These are phyloP conservation scores for Oidium heveae DNA, from an alignment of 2,329 filamentous ascomycete species.

Conservation along the genomic window DNA sequence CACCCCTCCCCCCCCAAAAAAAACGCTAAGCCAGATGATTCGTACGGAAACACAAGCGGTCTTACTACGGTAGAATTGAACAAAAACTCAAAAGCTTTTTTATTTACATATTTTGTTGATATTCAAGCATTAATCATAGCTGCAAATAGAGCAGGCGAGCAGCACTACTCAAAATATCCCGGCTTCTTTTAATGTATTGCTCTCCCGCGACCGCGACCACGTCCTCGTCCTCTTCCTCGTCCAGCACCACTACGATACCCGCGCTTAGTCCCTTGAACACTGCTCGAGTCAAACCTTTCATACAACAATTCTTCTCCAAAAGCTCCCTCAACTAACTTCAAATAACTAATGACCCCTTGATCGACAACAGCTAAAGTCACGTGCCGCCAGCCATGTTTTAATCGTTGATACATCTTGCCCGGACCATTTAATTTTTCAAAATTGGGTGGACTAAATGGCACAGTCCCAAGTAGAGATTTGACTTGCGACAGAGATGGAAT, in stretches of 20 bases:
- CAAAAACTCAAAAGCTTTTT: no score
- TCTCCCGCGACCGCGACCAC: no score
- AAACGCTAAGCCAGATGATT: no score
- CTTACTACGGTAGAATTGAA: no score
- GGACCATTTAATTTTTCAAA: constrained; percentile 15
- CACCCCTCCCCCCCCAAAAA: no score
- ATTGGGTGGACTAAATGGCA: constrained; percentile 39
- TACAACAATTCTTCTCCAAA: constrained; percentile 56
- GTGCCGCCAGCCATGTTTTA: constrained; percentile 67
- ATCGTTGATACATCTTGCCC: constrained; percentile 41
- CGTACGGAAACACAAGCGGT: no score
- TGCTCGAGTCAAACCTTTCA: constrained; percentile 25
- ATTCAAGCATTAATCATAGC: no score
- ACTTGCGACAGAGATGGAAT: constrained; percentile 55
- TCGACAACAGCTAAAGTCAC: constrained; percentile 76
- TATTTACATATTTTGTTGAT: no score
- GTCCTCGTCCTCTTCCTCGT: constrained; percentile 8
- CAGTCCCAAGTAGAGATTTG: constrained; percentile 42
- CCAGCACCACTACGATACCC: constrained; percentile 16
- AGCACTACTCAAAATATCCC: no score
- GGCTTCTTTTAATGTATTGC: no score
- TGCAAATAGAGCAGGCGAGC: no score
- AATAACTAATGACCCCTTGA: constrained; percentile 68
- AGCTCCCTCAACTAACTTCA: constrained; percentile 53
- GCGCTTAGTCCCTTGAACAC: constrained; percentile 15